Evolutionary conservation across 2,329 filamentous ascomycete genomes (phyloP).

Genomic region (Tolypocladium sp.): DNA sequence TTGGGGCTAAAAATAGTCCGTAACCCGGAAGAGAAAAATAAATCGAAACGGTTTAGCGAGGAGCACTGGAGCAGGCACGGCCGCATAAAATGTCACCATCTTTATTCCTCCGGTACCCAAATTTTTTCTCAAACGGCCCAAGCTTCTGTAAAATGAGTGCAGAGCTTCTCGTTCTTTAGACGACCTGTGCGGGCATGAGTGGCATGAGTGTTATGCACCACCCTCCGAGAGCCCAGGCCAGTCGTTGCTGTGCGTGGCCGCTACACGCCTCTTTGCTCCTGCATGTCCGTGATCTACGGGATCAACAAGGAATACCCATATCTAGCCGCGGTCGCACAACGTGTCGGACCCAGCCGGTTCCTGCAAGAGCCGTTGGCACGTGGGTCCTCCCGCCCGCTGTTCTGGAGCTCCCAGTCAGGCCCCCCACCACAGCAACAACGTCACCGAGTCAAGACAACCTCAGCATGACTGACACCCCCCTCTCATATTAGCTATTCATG

Average conservation of each 20-base stretch:
- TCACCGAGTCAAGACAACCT: background rate
- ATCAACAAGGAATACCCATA: background rate
- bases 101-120: background rate
- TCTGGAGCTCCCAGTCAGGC: background rate
- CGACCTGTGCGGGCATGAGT: background rate
- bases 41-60: background rate
- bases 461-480: background rate
- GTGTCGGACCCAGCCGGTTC: background rate
- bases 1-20: background rate
- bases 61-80: background rate
- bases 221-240: background rate
- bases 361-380: background rate
- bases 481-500: background rate
- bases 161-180: background rate
- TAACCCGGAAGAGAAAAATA: background rate
- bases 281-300: background rate
- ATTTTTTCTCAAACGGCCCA: background rate
- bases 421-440: background rate
- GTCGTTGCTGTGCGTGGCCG: background rate
- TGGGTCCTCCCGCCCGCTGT: background rate
- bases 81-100: background rate
- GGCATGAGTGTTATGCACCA: background rate
- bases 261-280: background rate
- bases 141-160: background rate
- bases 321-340: background rate